Evolutionary conservation across 345 rosid genomes (phyloP).

Genomic region (Heritiera fomes): DNA sequence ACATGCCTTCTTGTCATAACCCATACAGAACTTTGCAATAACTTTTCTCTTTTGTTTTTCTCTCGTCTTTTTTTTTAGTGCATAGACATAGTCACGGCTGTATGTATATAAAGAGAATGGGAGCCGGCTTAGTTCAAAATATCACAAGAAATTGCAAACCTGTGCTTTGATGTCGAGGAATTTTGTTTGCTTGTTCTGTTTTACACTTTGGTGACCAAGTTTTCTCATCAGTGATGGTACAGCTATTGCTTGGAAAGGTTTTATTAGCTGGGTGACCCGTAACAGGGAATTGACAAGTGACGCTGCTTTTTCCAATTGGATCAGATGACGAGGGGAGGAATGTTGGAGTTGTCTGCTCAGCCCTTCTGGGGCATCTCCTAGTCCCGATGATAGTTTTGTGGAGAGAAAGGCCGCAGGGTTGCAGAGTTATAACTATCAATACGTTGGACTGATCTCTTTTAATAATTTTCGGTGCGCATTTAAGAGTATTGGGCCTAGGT

Average conservation of each 20-base stretch:
- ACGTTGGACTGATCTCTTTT: no score
- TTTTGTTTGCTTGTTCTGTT: no score
- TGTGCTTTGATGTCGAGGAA: conserved; percentile 1
- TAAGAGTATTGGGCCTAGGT: no score
- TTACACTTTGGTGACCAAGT: no score
- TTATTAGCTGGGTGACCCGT: conserved; percentile 22
- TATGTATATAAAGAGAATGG: conserved; percentile 53
- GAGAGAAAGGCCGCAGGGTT: no score
- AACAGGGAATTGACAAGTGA: conserved; percentile 18
- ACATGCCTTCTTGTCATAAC: conserved; percentile 49
- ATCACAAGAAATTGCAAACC: conserved; percentile 28
- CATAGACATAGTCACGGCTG: conserved; percentile 43
- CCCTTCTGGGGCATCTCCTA: no score
- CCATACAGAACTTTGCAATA: conserved; percentile 40
- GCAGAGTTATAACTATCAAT: no score
- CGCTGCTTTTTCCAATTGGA: background rate
- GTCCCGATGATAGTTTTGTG: no score
- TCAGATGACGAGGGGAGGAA: no score
- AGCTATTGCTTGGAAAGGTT: conserved; percentile 19
- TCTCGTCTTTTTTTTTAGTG: conserved; percentile 33
- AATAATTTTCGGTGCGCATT: no score
- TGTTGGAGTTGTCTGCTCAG: no score
- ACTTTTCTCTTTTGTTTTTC: conserved; percentile 8
- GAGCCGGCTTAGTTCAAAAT: conserved; percentile 38
- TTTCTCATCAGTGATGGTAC: no score